These are phyloP conservation scores for Pelagophyceae sp. DNA, from an alignment of 352 stramenopile genomes.

Conservation along the genomic window DNA sequence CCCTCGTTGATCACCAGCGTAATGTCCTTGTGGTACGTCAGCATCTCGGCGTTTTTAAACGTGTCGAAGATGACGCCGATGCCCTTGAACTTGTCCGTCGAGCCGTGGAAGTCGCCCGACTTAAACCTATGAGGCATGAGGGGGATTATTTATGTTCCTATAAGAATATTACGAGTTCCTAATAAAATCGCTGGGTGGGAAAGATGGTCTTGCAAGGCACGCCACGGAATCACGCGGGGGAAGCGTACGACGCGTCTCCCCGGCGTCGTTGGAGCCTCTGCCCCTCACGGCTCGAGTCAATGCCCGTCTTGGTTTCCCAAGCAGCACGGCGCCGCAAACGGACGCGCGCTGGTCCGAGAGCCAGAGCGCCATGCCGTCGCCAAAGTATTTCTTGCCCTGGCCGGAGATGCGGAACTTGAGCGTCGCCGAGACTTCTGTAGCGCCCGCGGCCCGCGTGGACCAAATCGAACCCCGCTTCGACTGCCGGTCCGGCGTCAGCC, in stretches of 20 bases:
- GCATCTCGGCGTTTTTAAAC: conserved; percentile 54
- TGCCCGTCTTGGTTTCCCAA: too few species aligned
- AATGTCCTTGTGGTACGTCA: conserved; percentile 45
- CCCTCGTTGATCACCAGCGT: conserved; percentile 49
- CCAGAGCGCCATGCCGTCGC: conserved; percentile 49
- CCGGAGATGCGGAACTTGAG: conserved; percentile 50
- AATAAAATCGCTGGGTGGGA: too few species aligned
- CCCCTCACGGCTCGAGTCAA: too few species aligned
- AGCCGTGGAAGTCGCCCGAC: conserved; percentile 17
- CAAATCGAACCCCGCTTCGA: conserved; percentile 45
- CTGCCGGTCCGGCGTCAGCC: conserved; percentile 45
- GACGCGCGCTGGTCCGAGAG: too few species aligned
- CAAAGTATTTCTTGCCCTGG: conserved; percentile 46
- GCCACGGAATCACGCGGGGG: too few species aligned
- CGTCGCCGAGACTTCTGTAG: conserved; percentile 27
- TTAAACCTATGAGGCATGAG: too few species aligned
- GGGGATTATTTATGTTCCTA: too few species aligned
- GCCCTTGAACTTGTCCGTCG: conserved; percentile 34
- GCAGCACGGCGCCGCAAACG: too few species aligned
- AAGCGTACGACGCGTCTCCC: too few species aligned
- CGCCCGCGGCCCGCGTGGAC: conserved; percentile 27
- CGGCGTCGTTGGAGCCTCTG: too few species aligned
- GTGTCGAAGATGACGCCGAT: conserved; percentile 58
- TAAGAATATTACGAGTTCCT: too few species aligned
- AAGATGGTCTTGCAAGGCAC: too few species aligned